A percentile compares a stretch with the other conserved stretches of the same genome.
Evolutionary conservation across 192 early-diverging fungal species (phyloP).

Genomic region (Borealophlyctis nickersoniae): DNA sequence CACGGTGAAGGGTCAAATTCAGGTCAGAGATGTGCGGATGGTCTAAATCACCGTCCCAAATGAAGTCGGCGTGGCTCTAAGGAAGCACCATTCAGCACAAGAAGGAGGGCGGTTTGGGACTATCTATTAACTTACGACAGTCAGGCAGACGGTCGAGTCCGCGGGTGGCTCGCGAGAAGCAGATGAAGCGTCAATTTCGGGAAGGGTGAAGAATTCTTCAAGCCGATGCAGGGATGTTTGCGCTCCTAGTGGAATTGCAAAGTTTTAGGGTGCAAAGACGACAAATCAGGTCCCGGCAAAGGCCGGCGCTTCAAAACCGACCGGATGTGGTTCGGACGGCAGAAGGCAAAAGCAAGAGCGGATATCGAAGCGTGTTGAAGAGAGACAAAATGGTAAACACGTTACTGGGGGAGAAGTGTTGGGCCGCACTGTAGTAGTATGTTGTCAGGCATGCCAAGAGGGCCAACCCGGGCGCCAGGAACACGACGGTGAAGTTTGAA

Average conservation of each 20-base stretch:
- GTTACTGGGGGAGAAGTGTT: constrained; percentile 28
- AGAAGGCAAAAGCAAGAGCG: constrained; percentile 61
- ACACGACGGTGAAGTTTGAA: constrained; percentile 57
- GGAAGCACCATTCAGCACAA: neutral
- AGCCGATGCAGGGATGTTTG: constrained; percentile 50
- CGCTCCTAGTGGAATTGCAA: no score
- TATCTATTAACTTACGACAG: no score
- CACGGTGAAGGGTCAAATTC: constrained; percentile 47
- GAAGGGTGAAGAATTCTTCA: constrained; percentile 55
- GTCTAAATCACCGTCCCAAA: constrained; percentile 51
- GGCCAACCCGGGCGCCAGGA: constrained; percentile 58
- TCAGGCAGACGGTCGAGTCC: neutral
- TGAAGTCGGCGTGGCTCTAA: constrained; percentile 39
- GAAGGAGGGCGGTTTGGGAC: no score
- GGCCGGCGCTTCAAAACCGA: constrained; percentile 20
- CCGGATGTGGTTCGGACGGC: constrained; percentile 55
- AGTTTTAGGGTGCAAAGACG: no score
- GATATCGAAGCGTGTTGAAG: constrained; percentile 72
- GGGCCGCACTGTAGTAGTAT: constrained; percentile 18
- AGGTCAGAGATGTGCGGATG: constrained; percentile 48
- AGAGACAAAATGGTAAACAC: constrained; percentile 64
- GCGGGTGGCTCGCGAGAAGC: no score
- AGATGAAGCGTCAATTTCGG: constrained; percentile 50
- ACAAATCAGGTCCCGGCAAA: no score
- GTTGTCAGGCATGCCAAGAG: constrained; percentile 38